These are phyloP conservation scores for Anastatica hierochuntica DNA, from an alignment of 345 rosid species.

Conservation along the genomic window DNA sequence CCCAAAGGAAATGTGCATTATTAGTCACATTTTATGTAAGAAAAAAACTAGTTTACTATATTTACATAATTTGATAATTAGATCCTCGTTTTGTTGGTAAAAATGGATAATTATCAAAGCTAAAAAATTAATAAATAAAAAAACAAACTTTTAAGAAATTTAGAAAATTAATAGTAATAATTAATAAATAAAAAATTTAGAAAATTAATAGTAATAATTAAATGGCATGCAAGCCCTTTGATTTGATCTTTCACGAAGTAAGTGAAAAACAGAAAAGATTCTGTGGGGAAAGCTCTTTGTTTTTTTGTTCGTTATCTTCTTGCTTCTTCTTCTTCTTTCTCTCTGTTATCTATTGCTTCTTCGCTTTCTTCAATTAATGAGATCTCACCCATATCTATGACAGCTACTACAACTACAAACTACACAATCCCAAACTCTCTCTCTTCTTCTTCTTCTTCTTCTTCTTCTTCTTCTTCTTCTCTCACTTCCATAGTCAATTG, in stretches of 20 bases:
- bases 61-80: neutral
- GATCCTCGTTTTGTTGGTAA: neutral
- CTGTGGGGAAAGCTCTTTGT: constrained; percentile 19
- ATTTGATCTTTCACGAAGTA: constrained; percentile 1
- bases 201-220: neutral
- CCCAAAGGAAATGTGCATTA: too few relatives aligned
- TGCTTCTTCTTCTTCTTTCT: neutral
- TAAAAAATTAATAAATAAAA: too few relatives aligned
- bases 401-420: neutral
- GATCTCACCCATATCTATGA: constrained; percentile 32
- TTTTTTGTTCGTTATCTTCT: neutral
- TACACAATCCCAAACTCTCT: constrained; percentile 2
- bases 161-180: neutral
- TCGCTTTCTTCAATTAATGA: constrained; percentile 32
- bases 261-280: constrained; percentile 20
- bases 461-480: constrained; percentile 1
- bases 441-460: neutral
- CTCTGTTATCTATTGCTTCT: neutral
- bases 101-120: too few relatives aligned
- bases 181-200: neutral
- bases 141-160: neutral
- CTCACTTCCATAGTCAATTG: constrained; percentile 2
- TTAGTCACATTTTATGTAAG: neutral
- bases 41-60: neutral
- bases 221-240: neutral